Percentiles rank a stretch among this genome's conserved stretches.
These are phyloP conservation scores for Colletotrichum sp. DNA, from an alignment of 2,329 filamentous ascomycete genomes.

Conservation along the genomic window DNA sequence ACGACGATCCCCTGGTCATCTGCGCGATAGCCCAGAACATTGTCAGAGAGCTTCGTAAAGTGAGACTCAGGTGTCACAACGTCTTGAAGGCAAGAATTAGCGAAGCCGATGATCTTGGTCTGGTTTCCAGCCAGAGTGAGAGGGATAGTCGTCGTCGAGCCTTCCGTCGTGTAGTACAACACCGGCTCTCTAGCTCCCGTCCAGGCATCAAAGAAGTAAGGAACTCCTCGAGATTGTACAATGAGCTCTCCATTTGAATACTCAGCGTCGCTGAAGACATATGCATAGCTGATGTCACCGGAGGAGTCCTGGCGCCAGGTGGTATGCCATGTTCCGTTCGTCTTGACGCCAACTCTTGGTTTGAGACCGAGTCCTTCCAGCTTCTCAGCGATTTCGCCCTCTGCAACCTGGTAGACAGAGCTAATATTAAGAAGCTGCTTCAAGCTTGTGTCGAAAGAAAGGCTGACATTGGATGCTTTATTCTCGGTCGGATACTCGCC, in stretches of 20 bases:
- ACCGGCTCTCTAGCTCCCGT: neutral
- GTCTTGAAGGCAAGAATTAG: neutral
- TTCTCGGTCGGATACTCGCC: neutral
- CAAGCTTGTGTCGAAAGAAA: neutral
- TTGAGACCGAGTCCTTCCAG: neutral
- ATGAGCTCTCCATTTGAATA: neutral
- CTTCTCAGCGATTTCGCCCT: neutral
- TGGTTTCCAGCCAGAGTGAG: conserved; percentile 5
- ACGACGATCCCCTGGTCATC: neutral
- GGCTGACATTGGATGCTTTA: neutral
- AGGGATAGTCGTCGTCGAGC: neutral
- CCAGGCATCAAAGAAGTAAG: conserved; percentile 11
- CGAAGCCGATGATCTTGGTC: neutral
- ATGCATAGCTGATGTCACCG: neutral
- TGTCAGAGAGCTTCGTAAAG: neutral
- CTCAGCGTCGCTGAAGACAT: neutral
- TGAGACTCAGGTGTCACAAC: neutral
- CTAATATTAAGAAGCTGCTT: neutral
- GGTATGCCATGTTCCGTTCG: neutral
- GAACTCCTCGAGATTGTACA: neutral
- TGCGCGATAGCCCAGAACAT: neutral
- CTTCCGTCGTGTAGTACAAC: neutral
- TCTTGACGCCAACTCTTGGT: neutral
- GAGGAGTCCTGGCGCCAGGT: conserved; percentile 2
- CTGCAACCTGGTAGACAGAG: neutral